phyloP scores from a whole-genome alignment of 2,329 filamentous ascomycete genomes.

The Pseudocercospora macadamiae region DNA sequence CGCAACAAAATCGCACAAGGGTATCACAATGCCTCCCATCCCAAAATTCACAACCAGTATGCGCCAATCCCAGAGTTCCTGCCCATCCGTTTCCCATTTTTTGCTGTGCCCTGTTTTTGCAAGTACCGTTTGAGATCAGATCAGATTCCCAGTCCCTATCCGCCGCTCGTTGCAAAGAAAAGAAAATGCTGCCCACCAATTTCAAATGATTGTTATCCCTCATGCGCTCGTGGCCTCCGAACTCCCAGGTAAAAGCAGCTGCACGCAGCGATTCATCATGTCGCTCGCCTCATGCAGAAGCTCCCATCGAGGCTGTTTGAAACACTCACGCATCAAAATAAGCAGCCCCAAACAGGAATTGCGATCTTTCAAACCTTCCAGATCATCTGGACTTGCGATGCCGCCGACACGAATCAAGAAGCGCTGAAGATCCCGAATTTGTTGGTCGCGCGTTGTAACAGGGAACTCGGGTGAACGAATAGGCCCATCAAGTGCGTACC shows the following conservation, averaged over 20 bases:
- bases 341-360: constrained; percentile 83
- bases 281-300: constrained; percentile 83
- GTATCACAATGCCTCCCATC: constrained; percentile 35
- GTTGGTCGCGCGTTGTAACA: constrained; percentile 65
- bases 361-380: constrained; percentile 72
- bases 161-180: background rate
- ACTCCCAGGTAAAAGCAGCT: constrained; percentile 51
- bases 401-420: constrained; percentile 75
- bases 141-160: background rate
- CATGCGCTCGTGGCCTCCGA: constrained; percentile 11
- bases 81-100: background rate
- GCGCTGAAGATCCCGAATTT: constrained; percentile 74
- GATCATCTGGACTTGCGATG: constrained; percentile 73
- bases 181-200: constrained; percentile 1
- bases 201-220: background rate
- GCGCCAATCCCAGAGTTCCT: background rate
- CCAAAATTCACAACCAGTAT: background rate
- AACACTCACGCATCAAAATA: constrained; percentile 78
- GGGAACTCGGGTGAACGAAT: constrained; percentile 34
- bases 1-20: constrained; percentile 15
- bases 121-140: background rate
- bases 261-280: constrained; percentile 78
- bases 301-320: constrained; percentile 86
- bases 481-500: constrained; percentile 84
- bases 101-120: constrained; percentile 16